Conservation (phyloP, 1,284 basidiomycete species). For the Heterobasidion irregulare region DNA sequence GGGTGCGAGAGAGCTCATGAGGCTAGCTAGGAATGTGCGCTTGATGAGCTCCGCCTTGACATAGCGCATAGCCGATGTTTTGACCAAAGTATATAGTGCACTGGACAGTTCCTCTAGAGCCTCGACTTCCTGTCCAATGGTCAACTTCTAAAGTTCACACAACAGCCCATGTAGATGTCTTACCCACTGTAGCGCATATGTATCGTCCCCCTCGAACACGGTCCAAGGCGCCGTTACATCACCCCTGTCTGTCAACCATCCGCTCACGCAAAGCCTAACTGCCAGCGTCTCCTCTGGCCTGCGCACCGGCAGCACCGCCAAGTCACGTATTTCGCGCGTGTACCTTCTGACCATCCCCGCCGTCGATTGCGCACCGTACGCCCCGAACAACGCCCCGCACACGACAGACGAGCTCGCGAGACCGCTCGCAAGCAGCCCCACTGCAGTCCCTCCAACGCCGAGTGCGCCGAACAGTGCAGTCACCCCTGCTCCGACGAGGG, state of each 20-base stretch:
- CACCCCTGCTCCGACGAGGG: constrained; percentile 47
- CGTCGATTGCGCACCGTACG: constrained; percentile 42
- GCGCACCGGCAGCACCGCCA: constrained; percentile 40
- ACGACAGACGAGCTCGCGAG: constrained; percentile 49
- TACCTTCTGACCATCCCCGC: constrained; percentile 42
- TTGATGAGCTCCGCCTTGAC: constrained; percentile 40
- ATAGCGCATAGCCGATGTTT: constrained; percentile 41
- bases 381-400: constrained; percentile 50
- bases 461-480: constrained; percentile 39
- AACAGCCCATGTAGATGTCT: constrained; percentile 6
- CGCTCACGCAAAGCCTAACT: constrained; percentile 47
- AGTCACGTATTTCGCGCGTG: constrained; percentile 44
- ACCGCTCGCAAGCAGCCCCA: constrained; percentile 43
- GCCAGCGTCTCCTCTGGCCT: constrained; percentile 37
- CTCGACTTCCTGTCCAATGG: constrained; percentile 38
- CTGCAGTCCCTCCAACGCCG: constrained; percentile 45
- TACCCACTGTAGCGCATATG: constrained; percentile 53
- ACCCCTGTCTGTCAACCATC: constrained; percentile 36
- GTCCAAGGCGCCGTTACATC: constrained; percentile 49
- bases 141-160: not conserved
- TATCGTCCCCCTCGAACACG: constrained; percentile 42
- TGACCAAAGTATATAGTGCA: constrained; percentile 37
- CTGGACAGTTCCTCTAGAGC: constrained; percentile 41
- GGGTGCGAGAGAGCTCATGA: constrained; percentile 43
- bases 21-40: constrained; percentile 40